A percentile compares a stretch with the other conserved stretches of the same genome.
Evolutionary conservation across 305 asterid genomes (phyloP).

Genomic region (Withania somnifera): DNA sequence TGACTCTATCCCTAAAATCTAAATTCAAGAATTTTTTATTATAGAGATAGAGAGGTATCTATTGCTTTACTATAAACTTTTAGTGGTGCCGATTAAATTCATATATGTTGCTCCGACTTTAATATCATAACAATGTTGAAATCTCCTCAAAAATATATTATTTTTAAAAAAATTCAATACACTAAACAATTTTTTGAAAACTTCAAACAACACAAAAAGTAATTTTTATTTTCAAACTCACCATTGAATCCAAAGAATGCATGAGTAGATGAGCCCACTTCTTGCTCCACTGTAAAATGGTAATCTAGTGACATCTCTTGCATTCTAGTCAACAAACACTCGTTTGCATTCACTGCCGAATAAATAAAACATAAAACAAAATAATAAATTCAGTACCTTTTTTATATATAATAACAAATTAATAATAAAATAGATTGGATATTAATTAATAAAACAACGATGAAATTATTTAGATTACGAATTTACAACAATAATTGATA

Average conservation of each 20-base stretch:
- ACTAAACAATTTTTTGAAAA: background rate
- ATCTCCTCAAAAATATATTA: background rate
- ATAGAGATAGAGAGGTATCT: background rate
- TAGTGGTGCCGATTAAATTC: background rate
- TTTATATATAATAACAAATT: too few relatives aligned
- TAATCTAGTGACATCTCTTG: constrained; percentile 95
- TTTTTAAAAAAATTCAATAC: too few relatives aligned
- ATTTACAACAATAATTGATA: background rate
- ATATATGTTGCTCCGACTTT: background rate
- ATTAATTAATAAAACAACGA: background rate
- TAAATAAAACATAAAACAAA: background rate
- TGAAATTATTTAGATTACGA: background rate
- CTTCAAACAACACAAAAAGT: background rate
- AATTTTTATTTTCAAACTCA: background rate
- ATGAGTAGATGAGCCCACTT: constrained; percentile 94
- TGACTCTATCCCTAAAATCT: background rate
- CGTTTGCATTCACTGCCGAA: constrained; percentile 80
- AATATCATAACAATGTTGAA: background rate
- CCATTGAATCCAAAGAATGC: constrained; percentile 95
- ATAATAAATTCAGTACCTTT: background rate
- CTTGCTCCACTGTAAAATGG: constrained; percentile 92
- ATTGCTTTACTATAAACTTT: background rate
- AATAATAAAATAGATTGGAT: background rate
- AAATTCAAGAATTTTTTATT: background rate
- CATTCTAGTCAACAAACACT: constrained; percentile 88